These are phyloP conservation scores for Coemansia sp. DNA, from an alignment of 192 early-diverging fungal species.

Conservation along the genomic window DNA sequence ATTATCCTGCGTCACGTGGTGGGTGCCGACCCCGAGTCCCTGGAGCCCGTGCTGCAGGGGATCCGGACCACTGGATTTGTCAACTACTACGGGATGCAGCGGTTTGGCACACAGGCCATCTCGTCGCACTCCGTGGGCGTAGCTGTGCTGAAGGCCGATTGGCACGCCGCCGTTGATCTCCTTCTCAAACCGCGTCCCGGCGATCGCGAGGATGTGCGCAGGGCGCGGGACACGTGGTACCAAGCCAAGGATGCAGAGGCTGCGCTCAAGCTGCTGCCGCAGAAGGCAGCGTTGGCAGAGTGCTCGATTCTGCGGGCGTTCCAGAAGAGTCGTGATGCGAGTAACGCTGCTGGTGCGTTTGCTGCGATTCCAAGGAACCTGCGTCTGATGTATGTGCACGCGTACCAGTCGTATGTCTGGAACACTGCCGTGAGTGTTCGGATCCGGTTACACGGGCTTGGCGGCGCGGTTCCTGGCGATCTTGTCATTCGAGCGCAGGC, in stretches of 20 bases:
- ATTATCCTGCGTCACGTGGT: slow-evolving; percentile 72
- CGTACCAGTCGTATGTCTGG: slow-evolving; percentile 96
- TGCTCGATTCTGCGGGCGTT: slow-evolving; percentile 64
- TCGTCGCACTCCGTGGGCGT: slow-evolving; percentile 81
- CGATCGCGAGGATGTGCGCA: slow-evolving; percentile 62
- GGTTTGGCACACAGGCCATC: slow-evolving; percentile 87
- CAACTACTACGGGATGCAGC: slow-evolving; percentile 99
- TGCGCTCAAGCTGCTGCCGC: slow-evolving; percentile 69
- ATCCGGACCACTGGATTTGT: slow-evolving; percentile 81
- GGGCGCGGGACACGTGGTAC: slow-evolving; percentile 72
- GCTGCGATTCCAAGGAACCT: slow-evolving; percentile 78
- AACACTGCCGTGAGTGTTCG: slow-evolving; percentile 82
- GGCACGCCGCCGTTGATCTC: slow-evolving; percentile 71
- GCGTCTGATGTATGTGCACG: slow-evolving; percentile 91
- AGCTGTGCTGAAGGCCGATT: slow-evolving; percentile 70
- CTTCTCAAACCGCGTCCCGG: slow-evolving; percentile 82
- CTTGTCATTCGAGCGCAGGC: slow-evolving; percentile 61
- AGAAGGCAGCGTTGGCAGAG: slow-evolving; percentile 67
- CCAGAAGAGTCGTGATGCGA: slow-evolving; percentile 44
- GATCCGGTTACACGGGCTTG: slow-evolving; percentile 64
- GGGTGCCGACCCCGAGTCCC: slow-evolving; percentile 51
- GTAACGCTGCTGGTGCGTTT: slow-evolving; percentile 65
- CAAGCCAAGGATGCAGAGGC: slow-evolving; percentile 60
- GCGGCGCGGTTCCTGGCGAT: slow-evolving; percentile 78
- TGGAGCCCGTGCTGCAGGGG: slow-evolving; percentile 64